Conservation (phyloP, 345 rosid species). For the Excoecaria cochinchinensis region DNA sequence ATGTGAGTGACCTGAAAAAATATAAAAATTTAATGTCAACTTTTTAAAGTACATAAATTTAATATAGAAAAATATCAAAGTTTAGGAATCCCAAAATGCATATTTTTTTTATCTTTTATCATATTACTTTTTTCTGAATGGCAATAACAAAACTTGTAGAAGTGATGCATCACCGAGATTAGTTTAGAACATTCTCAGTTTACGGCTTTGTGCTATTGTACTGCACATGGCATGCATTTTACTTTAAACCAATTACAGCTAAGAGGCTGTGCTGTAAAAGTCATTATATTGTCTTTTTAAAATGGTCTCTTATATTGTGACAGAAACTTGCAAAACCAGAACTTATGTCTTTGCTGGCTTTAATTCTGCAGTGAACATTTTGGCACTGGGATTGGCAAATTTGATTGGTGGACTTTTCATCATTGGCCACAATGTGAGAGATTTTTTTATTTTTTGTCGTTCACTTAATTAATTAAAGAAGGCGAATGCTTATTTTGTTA, state of each 20-base stretch:
- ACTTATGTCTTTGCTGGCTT: too few relatives aligned
- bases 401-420: conserved; percentile 69
- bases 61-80: too few relatives aligned
- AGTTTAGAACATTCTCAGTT: background rate
- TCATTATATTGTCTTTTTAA: too few relatives aligned
- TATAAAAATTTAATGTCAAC: too few relatives aligned
- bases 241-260: background rate
- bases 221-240: background rate
- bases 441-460: background rate
- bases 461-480: background rate
- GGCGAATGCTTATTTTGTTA: background rate
- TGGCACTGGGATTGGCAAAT: conserved; percentile 82
- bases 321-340: too few relatives aligned
- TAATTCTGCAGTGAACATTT: conserved; percentile 61
- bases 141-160: background rate
- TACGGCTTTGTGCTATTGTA: background rate
- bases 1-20: too few relatives aligned
- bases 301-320: too few relatives aligned
- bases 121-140: background rate
- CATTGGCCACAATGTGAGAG: conserved; percentile 62
- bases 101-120: too few relatives aligned
- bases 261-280: background rate
- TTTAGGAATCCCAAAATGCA: too few relatives aligned
- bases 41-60: too few relatives aligned
- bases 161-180: background rate